Base-by-base conservation (phyloP, 768 basidiomycete genomes). In the Hypholoma fasciculare region DNA sequence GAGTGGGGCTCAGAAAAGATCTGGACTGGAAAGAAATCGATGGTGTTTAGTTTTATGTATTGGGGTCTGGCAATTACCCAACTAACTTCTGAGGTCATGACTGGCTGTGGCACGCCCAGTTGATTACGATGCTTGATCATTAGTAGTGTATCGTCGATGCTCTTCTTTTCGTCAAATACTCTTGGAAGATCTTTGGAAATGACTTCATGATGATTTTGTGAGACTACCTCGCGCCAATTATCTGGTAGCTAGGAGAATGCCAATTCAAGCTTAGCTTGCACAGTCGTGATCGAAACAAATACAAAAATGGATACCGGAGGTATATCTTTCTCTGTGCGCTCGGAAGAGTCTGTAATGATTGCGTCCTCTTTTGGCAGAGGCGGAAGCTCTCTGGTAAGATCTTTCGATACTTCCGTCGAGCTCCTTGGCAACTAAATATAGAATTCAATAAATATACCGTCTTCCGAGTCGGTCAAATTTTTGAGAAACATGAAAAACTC, bases 181-280 rank as follows among this genome's bases (percentile, higher is more conserved):
- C 27, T 43, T 17, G 34, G n/a, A 55, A 14, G 16, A n/a, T 39
- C 38, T 39, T n/a, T 39, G 38, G 38, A 39, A n/a, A 39, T n/a
- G 12, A 43, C 26, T 23, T 23, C 23, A 23, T 23, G 23, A 23
- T 23, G 23, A 47, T 60, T 63, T 53, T 62, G 54, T 48, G 65
- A 61, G 19, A 74, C 67, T 20, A 71, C 64, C 57, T 71, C 67
- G 39, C 71, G 68, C 73, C 74, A 75, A 46, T 77, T 73, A 38
- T 65, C 64, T 4, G 76, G 75, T 27, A 74, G 60, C 73, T 75
- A 51, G 11, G 40, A 55, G 19, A 50, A 38, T 16, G 14, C 7
- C 39, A 27, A 34, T 12, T 11, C 37, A 49, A 6, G 16, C 17
- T 42, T 42, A 17, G 40, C 17, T 42, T 38, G 46, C 26, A 14